Evolutionary conservation across 1,139 yeast species (phyloP).

Genomic region (Wickerhamomyces sp.): DNA sequence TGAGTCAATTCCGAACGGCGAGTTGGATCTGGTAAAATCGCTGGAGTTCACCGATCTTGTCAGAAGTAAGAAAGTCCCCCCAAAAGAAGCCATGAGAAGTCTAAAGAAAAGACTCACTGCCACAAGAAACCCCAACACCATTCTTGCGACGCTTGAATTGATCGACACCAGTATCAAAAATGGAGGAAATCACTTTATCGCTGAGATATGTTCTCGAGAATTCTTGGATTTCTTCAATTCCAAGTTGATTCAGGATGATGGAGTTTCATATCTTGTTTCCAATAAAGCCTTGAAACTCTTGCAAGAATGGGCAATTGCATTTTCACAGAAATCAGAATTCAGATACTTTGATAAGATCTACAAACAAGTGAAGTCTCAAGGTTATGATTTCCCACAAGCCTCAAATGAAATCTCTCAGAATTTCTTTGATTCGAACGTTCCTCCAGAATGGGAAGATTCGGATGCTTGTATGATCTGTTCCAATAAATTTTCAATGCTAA

Average conservation of each 20-base stretch:
- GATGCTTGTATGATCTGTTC: constrained; percentile 96
- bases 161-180: constrained; percentile 88
- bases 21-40: constrained; percentile 72
- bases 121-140: constrained; percentile 71
- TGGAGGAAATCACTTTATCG: constrained; percentile 82
- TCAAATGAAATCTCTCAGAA: constrained; percentile 27
- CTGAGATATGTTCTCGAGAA: constrained; percentile 78
- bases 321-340: constrained; percentile 64
- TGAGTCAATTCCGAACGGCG: constrained; percentile 88
- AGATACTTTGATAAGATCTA: constrained; percentile 62
- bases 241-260: constrained; percentile 25
- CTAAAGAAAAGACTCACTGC: constrained; percentile 68
- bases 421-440: constrained; percentile 83
- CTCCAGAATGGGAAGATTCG: constrained; percentile 97
- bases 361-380: constrained; percentile 54
- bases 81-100: constrained; percentile 81
- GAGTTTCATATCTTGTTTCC: constrained; percentile 48
- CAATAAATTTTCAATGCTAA: constrained; percentile 68
- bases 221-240: constrained; percentile 70
- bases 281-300: constrained; percentile 55
- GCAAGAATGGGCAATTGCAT: constrained; percentile 74
- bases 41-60: constrained; percentile 86
- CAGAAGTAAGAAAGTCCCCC: constrained; percentile 74
- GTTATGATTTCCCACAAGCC: constrained; percentile 56
- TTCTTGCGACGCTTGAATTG: constrained; percentile 67